Base-by-base conservation (phyloP, 2,329 filamentous ascomycete genomes). In the Furcasterigmium sp. region DNA sequence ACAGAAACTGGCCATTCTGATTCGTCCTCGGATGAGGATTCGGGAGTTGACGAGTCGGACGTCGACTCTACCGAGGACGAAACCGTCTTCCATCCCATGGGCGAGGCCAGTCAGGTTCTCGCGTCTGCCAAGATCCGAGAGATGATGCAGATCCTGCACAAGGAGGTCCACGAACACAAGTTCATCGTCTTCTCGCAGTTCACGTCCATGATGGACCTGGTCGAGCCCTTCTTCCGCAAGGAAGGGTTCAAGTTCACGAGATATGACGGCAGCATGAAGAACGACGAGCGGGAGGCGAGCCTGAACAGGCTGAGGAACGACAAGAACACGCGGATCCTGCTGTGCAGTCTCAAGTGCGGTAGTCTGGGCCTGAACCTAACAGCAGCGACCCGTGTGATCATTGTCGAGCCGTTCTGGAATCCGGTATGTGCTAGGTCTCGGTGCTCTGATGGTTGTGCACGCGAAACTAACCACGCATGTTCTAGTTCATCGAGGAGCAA, bases 141-240 rank as follows among this genome's bases (percentile, higher is more conserved):
- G 54, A 76, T 97, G 17, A 78, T 95, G 57, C 75, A 81, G 47
- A 87, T 98, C 41, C 78, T 98, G 8, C 78, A 82, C 50, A 80
- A 80, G 36, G 93, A 98, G 63, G 82, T 83, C 0, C 70, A 75
- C 2, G 75, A 89, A 46, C 88, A 95, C 75, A 98, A 98, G 61
- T 95, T 95, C 59, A 98, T 98, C 56, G 90, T 98, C 50, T 98
- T 98, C 67, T 95, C 90, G 2, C 89, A 97, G 56, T 98, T 98
- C 67, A 98, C 93, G 1, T 93, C 89, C 1, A 98, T 98, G 93
- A 81, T 98, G 37, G 87, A 97, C 67, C 82, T 97, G 21, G 83
- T 98, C 49, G 90, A 97, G 60, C 93, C 93, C 3, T 96, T 97
- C 65, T 73, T 98, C 46, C 75, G 76, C 37, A 76, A 81, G 39